These are phyloP conservation scores for Ochromonas danica DNA, from an alignment of 108 stramenopile genomes.

Conservation along the genomic window DNA sequence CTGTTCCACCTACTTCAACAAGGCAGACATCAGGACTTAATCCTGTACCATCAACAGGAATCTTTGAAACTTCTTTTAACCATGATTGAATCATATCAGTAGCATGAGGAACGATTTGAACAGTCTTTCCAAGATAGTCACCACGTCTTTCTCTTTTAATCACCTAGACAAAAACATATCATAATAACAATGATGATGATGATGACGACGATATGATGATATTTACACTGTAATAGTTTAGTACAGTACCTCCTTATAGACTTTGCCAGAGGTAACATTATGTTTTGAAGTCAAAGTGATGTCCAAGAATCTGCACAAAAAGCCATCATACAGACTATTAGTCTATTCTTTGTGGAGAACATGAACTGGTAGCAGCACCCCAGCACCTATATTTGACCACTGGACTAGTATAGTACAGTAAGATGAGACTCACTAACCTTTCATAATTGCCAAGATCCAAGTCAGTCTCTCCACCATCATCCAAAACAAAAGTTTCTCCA, in stretches of 20 bases:
- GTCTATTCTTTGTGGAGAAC: not conserved
- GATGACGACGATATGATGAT: not conserved
- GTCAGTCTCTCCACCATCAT: slow-evolving; percentile 98
- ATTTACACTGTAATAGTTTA: not conserved
- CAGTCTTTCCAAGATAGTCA: slow-evolving; percentile 98
- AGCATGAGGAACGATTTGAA: slow-evolving; percentile 89
- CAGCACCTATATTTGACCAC: not conserved
- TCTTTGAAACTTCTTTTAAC: slow-evolving; percentile 70
- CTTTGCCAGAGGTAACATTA: slow-evolving; percentile 96
- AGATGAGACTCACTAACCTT: slow-evolving; percentile 10
- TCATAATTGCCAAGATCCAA: slow-evolving; percentile 98
- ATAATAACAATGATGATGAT: not conserved
- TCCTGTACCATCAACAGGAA: slow-evolving; percentile 64
- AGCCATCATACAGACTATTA: not conserved
- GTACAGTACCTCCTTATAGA: slow-evolving; percentile 65
- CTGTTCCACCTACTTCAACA: slow-evolving; percentile 99
- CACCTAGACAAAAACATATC: slow-evolving; percentile 47
- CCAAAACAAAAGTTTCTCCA: slow-evolving; percentile 85
- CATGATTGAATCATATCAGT: slow-evolving; percentile 85
- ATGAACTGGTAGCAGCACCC: no score
- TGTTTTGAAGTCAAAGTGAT: slow-evolving; percentile 77
- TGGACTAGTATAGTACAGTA: not conserved
- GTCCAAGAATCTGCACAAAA: slow-evolving; percentile 65
- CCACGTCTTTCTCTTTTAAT: slow-evolving; percentile 88
- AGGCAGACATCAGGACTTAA: slow-evolving; percentile 89